Percentiles rank a stretch among this genome's conserved stretches.
Evolutionary conservation across 768 basidiomycete genomes (phyloP).

Genomic region (Steccherinum ochraceum): DNA sequence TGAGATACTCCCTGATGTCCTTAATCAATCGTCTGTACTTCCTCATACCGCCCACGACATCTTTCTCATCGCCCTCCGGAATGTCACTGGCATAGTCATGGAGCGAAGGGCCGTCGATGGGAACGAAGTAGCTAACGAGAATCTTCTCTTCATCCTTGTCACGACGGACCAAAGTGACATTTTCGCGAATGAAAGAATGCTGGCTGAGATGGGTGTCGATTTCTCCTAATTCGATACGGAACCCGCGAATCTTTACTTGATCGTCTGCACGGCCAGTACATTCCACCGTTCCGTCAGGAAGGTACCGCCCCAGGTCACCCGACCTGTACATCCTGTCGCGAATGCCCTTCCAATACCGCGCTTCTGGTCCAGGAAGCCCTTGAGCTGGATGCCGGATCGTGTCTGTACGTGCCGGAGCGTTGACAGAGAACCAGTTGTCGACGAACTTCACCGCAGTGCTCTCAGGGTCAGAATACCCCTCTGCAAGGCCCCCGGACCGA

Average conservation of each 20-base stretch:
- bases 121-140: constrained; percentile 95
- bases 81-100: constrained; percentile 68
- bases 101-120: constrained; percentile 62
- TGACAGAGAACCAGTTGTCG: constrained; percentile 78
- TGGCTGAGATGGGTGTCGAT: constrained; percentile 95
- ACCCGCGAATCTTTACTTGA: constrained; percentile 98
- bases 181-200: constrained; percentile 92
- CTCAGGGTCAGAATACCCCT: constrained; percentile 83
- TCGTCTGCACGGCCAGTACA: constrained; percentile 97
- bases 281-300: constrained; percentile 89
- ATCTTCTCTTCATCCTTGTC: constrained; percentile 99
- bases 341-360: constrained; percentile 87
- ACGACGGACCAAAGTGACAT: constrained; percentile 91
- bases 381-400: constrained; percentile 58
- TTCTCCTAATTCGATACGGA: constrained; percentile 97
- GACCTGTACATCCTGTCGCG: constrained; percentile 97
- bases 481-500: constrained; percentile 90
- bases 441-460: constrained; percentile 92
- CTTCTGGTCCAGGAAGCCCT: constrained; percentile 61
- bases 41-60: constrained; percentile 68
- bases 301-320: constrained; percentile 93
- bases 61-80: constrained; percentile 45
- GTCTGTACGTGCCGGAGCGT: constrained; percentile 50
- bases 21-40: constrained; percentile 86
- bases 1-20: constrained; percentile 90